Evolutionary conservation across 768 basidiomycete species (phyloP).

Genomic region (Sarcomyxa edulis): DNA sequence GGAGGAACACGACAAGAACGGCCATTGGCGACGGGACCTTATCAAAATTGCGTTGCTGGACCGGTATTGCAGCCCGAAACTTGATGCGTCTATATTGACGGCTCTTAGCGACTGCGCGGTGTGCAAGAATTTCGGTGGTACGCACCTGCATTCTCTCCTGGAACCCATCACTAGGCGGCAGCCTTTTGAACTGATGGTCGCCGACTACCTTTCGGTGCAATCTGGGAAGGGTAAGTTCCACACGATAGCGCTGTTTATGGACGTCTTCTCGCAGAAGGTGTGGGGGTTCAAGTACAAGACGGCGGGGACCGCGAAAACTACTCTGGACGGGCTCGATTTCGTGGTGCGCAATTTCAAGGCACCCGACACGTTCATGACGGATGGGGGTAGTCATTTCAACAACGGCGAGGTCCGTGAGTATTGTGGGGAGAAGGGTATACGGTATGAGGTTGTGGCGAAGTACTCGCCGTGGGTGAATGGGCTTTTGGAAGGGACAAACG

Average conservation of each 20-base stretch:
- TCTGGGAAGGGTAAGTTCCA: conserved; percentile 24
- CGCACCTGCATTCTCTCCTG: conserved; percentile 28
- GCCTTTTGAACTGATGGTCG: conserved; percentile 32
- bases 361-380: conserved; percentile 29
- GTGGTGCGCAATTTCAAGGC: conserved; percentile 18
- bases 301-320: conserved; percentile 20
- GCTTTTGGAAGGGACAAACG: conserved; percentile 27
- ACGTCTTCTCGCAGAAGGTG: conserved; percentile 21
- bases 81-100: no score
- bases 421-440: no score
- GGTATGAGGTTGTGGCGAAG: conserved; percentile 16
- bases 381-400: conserved; percentile 31
- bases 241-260: conserved; percentile 22
- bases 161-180: conserved; percentile 28
- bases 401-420: conserved; percentile 20
- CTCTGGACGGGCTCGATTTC: conserved; percentile 10
- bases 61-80: no score
- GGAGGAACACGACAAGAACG: no score
- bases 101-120: no score
- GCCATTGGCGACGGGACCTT: no score
- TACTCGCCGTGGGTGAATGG: conserved; percentile 40
- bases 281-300: conserved; percentile 25
- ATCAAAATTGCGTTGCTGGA: no score
- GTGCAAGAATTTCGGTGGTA: no score
- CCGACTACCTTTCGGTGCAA: conserved; percentile 28